Base-by-base conservation (phyloP, 129 eudicot genomes). In the Arctium minus region DNA sequence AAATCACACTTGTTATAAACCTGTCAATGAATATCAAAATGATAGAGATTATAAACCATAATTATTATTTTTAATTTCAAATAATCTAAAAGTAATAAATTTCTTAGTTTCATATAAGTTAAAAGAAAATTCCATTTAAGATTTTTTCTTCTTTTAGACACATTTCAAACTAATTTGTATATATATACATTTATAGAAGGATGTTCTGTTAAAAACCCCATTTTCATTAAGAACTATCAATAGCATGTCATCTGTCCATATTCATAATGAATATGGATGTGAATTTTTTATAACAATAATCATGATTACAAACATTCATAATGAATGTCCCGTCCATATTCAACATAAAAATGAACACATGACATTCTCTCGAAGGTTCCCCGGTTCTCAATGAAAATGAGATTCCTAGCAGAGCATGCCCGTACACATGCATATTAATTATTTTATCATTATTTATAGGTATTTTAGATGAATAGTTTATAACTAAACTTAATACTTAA, bases 11-110 rank as follows among this genome's bases (percentile, higher is more conserved):
- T 73, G 75, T 84, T 38, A 84, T 13, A 64, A 79, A 32, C 42
- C 87, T 84, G 83, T 64, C 56, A 71, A 60, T 40, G 42, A 12
- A 72, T 7, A 65, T 17, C 10, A 11, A 71, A 53, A 77, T 71
- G 2, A 70, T 12, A 83, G 7, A 18, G 44, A 17, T 72, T 78
- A 84, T 39, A 78, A 3, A 18, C 6, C 22, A 13, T 56, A 56
- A 56, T 17, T 15, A 42, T 42, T 42, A 42, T 56, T 13, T 56
- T 53, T 13, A 48, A 6, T 4, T 17, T 17, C 1, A 17, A n/a
- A 56, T 56, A 5, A 56, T 56, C 27, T 4, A 56, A 17, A 56
- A 53, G 8, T 13, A 53, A 5, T 53, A 1, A 13, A 53, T 53
- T 42, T 42, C 9, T 42, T 2, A 8, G 50, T 42, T 9, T 42